Percentiles rank a stretch among this genome's conserved stretches.
phyloP scores from a whole-genome alignment of 2,329 filamentous ascomycete genomes.

The Aspergillus udagawae region DNA sequence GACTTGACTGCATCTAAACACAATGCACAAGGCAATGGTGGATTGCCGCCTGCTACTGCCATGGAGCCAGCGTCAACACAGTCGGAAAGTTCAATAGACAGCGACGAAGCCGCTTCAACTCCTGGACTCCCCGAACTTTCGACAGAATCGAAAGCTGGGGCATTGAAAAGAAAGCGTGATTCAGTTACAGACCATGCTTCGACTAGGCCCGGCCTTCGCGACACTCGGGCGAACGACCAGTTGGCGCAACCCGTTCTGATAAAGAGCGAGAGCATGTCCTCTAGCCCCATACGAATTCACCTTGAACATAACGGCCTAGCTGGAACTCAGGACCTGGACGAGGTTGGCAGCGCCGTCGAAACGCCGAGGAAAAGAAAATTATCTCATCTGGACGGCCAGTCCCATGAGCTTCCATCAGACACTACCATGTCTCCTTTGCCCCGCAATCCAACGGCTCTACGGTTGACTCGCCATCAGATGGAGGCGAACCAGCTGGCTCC shows the following conservation, averaged over 20 bases:
- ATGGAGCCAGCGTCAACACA: slow-evolving; percentile 15
- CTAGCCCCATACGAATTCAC: slow-evolving; percentile 24
- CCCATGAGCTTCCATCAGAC: not conserved
- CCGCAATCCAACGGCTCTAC: not conserved
- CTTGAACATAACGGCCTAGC: slow-evolving; percentile 26
- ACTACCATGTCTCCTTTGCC: not conserved
- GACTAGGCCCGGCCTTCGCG: not conserved
- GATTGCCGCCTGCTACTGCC: not conserved
- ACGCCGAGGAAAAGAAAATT: slow-evolving; percentile 39
- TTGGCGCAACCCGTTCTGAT: slow-evolving; percentile 20
- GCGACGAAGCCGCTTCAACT: not conserved
- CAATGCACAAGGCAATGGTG: not conserved
- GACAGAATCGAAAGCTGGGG: not conserved
- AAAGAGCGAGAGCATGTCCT: slow-evolving; percentile 35
- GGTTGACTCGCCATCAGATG: not conserved
- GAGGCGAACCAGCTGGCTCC: not conserved
- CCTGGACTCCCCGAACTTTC: not conserved
- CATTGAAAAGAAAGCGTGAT: slow-evolving; percentile 21
- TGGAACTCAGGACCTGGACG: slow-evolving; percentile 61
- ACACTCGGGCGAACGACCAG: slow-evolving; percentile 4
- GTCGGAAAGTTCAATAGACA: slow-evolving; percentile 8
- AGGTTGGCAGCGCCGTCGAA: slow-evolving; percentile 38
- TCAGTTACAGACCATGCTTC: not conserved
- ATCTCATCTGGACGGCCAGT: not conserved
- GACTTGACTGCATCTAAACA: not conserved